Evolutionary conservation across 2,329 filamentous ascomycete genomes (phyloP), one percentile per base, ranked within the genome.

Genomic region (Claviceps citrina): DNA sequence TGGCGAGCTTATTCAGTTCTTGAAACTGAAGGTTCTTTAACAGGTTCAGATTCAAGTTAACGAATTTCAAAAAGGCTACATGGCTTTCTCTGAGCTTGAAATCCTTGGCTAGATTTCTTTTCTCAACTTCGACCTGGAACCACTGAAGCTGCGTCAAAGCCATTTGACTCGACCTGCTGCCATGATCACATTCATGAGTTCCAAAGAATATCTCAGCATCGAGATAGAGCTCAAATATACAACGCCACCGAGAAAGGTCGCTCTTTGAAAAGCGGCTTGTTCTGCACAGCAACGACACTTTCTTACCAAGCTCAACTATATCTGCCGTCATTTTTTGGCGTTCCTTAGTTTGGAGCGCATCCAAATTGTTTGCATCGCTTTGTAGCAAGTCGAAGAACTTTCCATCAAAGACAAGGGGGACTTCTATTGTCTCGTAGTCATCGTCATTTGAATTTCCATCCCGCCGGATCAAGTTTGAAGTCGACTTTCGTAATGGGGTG

Each of bases 181-280:
- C 81, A 42, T 80, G 76, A 47, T 84, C 78, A 25, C 62, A 61
- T 55, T 93, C 84, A 24, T 75, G 73, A 0, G 78, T 81, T 1
- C 82, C 84, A 56, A 91, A 91, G 62, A 93, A 93, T 24, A 93
- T 69, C 40, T 80, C 73, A 7, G 80, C 79, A 41, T 91, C 79
- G 10, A 87, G 62, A 52, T 93, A 93, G 0, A 89, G 62, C 44
- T 85, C 78, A 51, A 93, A 89, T 46, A 93, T 78, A 47, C 80
- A 71, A 36, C 85, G 74, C 85, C 85, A 93, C 28, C 70, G 71
- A 39, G 77, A 73, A 19, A 93, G 61, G 53, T 91, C 81, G 33
- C 69, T 77, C 45, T 71, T 74, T 34, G 72, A 69, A 16, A 74
- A 71, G 40, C 64, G 67, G 19, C 71, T 71, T 3, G 81, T 81